Base-by-base conservation (phyloP, 805 yeast genomes). In the Torulaspora indica region DNA sequence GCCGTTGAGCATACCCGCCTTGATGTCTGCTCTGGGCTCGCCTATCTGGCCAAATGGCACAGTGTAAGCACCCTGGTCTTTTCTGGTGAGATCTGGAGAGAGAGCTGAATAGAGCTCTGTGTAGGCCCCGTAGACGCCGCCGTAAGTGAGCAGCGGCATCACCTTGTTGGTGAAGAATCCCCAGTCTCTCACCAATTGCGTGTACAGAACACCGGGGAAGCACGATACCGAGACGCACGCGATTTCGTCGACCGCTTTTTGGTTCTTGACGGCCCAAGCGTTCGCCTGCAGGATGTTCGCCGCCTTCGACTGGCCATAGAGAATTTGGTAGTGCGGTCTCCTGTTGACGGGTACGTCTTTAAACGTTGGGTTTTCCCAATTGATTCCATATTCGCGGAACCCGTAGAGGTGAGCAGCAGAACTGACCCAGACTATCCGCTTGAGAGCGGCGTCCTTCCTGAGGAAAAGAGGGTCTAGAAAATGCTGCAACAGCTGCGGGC, bases 271-370 rank as follows among this genome's bases (percentile, higher is more conserved):
- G 6, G 64, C 56, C 69, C 72, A 70, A 3, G 61, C 61, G 15
- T 59, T 58, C 4, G 72, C 68, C 48, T 64, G 69, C 5, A 59
- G 47, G 13, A 64, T 55, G 32, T 58, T 59, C 22, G 61, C 61
- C 3, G 73, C 70, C 46, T 70, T 70, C n/a, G 70, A 63, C 46
- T 68, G 72, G 5, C 69, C 73, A 44, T 70, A 70, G 24, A 60
- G 42, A 2, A 32, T 38, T 20, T 14, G 31, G 15, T 55, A 20
- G 9, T 36, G 24, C 18, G 64, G 58, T 46, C 63, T 56, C 14
- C 48, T 24, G 2, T 24, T 31, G 12, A 43, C 18, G 4, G 57
- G 51, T 2, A 44, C 49, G 12, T 49, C 56, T 42, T 53, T 51
- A 38, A 48, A 59, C 5, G 54, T 45, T 28, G 66, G 64, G 53